Base-by-base conservation (phyloP, 495 filamentous ascomycete genomes). In the Penicillium robsamsonii region DNA sequence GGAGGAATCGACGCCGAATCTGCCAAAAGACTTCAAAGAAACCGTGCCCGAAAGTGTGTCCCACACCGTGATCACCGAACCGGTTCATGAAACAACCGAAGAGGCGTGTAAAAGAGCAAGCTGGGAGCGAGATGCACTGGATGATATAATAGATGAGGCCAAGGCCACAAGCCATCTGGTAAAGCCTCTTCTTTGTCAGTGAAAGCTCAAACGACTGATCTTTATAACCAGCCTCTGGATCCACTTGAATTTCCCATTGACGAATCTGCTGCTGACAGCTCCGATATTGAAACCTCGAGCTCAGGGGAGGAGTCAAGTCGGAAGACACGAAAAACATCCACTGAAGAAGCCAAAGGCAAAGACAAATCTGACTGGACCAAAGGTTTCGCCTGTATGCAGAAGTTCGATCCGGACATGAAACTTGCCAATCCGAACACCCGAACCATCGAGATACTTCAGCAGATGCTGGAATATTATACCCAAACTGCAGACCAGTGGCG, bases 391-490 rank as follows among this genome's bases (percentile, higher is more conserved):
- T 91, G 88, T 68, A 90, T 91, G 87, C 75, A 82, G 18, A 80
- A 81, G 59, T 76, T 80, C 44, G 79, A 84, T 54, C 71, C 70
- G 1, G 67, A 55, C 10, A 59, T 63, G 13, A 64, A 65, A 9
- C 46, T 51, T 0, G 57, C 69, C 2, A 85, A 79, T 30, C 90
- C 90, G 0, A 97, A 97, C 64, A 73, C 72, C 2, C 72, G 80
- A 10, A 96, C 90, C 0, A 93, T 95, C 50, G 80, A 86, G 29
- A 70, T 92, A n/a, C 75, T 96, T 6, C 82, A 92, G 59, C 76
- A 88, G 59, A 93, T 97, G 90, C 77, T 82, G 47, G 84, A 88
- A 53, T 90, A 95, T 70, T 96, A 96, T 67, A 83, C 76, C 3
- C 79, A 84, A 13, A 84, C 79, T 7, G 76, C 82, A 11, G 94